phyloP scores from a whole-genome alignment of 176 grass and related monocot species.

The Poa pratensis region DNA sequence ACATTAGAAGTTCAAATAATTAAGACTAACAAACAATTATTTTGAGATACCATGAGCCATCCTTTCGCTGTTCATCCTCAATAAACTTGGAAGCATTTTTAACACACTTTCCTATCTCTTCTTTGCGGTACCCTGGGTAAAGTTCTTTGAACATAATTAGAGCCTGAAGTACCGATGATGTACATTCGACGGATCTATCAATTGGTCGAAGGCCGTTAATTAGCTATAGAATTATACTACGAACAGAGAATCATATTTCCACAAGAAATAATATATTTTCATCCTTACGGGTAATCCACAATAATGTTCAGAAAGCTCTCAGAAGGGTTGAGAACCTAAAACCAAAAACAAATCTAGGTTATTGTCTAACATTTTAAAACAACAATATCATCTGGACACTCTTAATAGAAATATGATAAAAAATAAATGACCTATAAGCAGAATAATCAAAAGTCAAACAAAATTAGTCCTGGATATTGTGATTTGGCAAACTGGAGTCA shows the following conservation, averaged over 20 bases:
- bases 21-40: neutral
- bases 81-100: conserved; percentile 46
- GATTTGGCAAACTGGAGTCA: neutral
- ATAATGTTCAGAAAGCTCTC: conserved; percentile 49
- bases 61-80: conserved; percentile 47
- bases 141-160: conserved; percentile 49
- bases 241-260: neutral
- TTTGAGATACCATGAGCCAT: conserved; percentile 60
- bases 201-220: neutral
- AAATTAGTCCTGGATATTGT: neutral
- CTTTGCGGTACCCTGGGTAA: conserved; percentile 43
- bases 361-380: neutral
- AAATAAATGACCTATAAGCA: neutral
- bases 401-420: neutral
- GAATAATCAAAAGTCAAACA: neutral
- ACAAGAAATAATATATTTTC: neutral
- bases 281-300: conserved; percentile 51
- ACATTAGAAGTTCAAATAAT: neutral
- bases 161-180: conserved; percentile 60
- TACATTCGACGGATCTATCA: conserved; percentile 59
- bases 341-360: neutral
- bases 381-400: neutral
- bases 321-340: conserved; percentile 55
- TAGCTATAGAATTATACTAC: neutral
- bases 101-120: conserved; percentile 58